Percentiles rank a stretch among this genome's conserved stretches.
phyloP scores from a whole-genome alignment of 805 yeast species.

The Saturnispora zaruensis region DNA sequence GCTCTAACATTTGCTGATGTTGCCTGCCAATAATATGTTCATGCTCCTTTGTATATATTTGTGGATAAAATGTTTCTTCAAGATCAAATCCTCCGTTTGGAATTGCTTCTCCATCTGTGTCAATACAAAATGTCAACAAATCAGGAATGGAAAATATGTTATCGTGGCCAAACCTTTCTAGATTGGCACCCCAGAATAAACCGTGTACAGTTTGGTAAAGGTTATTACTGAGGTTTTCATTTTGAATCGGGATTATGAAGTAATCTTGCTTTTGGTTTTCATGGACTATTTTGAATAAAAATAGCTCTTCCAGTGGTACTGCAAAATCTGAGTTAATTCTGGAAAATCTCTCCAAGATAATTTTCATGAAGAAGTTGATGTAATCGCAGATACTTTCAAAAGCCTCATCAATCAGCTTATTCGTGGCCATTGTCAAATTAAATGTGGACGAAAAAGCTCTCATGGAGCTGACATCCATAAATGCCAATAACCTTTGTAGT shows the following conservation, averaged over 20 bases:
- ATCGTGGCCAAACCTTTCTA: constrained; percentile 1
- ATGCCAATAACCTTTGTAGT: constrained; percentile 32
- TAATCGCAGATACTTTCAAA: constrained; percentile 25
- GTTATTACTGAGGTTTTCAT: constrained; percentile 22
- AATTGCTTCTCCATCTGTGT: constrained; percentile 21
- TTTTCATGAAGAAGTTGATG: constrained; percentile 17
- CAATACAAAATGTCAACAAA: constrained; percentile 28
- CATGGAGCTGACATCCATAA: constrained; percentile 28
- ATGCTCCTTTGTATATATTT: constrained; percentile 29
- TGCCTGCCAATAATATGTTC: constrained; percentile 18
- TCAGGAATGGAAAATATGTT: constrained; percentile 25
- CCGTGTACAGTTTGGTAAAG: constrained; percentile 29
- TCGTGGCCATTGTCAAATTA: constrained; percentile 26
- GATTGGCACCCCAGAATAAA: constrained; percentile 17
- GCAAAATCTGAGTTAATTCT: constrained; percentile 11
- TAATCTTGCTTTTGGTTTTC: constrained; percentile 13
- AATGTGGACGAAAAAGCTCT: constrained; percentile 34
- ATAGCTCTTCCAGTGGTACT: constrained; percentile 13
- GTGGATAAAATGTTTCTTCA: constrained; percentile 31
- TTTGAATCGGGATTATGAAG: constrained; percentile 29
- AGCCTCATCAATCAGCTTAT: constrained; percentile 22
- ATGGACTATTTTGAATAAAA: constrained; percentile 10
- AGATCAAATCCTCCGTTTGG: constrained; percentile 25
- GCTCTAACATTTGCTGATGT: constrained; percentile 9
- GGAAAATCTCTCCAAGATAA: constrained; percentile 18